Base-by-base conservation (phyloP, 2,329 filamentous ascomycete genomes). In the Dothistroma pini region DNA sequence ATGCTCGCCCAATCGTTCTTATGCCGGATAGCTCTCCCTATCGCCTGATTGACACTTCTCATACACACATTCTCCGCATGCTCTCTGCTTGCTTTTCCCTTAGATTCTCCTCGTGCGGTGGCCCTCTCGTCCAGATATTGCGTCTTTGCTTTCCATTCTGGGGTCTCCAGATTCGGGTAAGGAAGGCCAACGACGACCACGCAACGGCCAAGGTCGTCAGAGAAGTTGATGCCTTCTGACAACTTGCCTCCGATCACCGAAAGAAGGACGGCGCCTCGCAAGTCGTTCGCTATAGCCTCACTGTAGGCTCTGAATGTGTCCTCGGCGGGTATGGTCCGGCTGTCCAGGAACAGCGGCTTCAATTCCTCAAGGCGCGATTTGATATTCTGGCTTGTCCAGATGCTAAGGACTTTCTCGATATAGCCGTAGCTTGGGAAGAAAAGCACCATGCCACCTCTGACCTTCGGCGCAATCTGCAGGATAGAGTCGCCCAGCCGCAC, bases 201-300 rank as follows among this genome's bases (percentile, higher is more conserved):
- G 57, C 90, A 93, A 29, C 95, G 87, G 1, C 95, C 95, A 0
- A 99, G 85, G 2, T 84, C 82, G 76, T 99, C 93, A 0, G 91
- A 93, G 78, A 99, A 99, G 77, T 99, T 99, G 78, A 99, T 99
- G 66, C 95, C 95, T 77, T 99, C 95, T 60, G 91, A 96, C 78
- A 99, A 88, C 68, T 93, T 96, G 14, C 95, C 95, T 58, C 93
- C 93, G 2, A 99, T 89, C 2, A 99, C 93, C 57, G 91, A 93
- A 29, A 99, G 84, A 0, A 99, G 83, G 0, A 97, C 78, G 0
- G 90, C 93, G 0, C 93, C 93, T 53, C 83, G 81, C 1, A 75
- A 81, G 35, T 64, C 58, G 8, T 49, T 48, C 5, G 57, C 35
- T 41, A 97, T 87, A 2, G 88, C 86, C 25, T 83, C 76, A 8